Evolutionary conservation across 345 rosid species (phyloP).

Genomic region (Eucalyptus polyanthemos): DNA sequence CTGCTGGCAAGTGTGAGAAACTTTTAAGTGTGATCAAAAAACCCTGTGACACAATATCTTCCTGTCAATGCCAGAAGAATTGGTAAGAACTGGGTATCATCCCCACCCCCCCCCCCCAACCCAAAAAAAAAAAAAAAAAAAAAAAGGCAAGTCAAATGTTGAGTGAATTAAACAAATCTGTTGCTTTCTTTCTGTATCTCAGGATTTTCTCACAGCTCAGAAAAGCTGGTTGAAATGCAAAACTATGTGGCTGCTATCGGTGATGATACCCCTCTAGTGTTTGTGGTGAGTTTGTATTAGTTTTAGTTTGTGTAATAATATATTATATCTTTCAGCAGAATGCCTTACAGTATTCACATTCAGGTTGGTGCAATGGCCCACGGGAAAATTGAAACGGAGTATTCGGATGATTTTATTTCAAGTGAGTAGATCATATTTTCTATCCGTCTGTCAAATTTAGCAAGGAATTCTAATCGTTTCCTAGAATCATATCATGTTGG

Average conservation of each 20-base stretch:
- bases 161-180: not conserved
- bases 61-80: conserved; percentile 58
- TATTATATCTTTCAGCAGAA: not conserved
- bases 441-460: not conserved
- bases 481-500: not conserved
- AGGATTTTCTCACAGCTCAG: conserved; percentile 86
- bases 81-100: conserved; percentile 21
- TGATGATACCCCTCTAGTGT: conserved; percentile 53
- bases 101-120: too few relatives aligned
- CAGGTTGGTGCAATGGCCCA: conserved; percentile 96
- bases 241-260: conserved; percentile 41
- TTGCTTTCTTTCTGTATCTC: not conserved
- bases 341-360: not conserved
- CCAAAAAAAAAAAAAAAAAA: too few relatives aligned
- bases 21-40: conserved; percentile 65
- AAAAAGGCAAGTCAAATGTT: not conserved
- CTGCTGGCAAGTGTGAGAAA: conserved; percentile 69
- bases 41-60: conserved; percentile 54
- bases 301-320: not conserved
- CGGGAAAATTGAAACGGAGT: conserved; percentile 51
- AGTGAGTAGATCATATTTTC: conserved; percentile 8
- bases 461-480: not conserved
- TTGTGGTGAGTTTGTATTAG: conserved; percentile 54
- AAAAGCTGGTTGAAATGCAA: conserved; percentile 49
- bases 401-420: conserved; percentile 50